Evolutionary conservation across 2,329 filamentous ascomycete genomes (phyloP), one percentile per base, ranked within the genome.

Genomic region (Hypoxylon sp.): DNA sequence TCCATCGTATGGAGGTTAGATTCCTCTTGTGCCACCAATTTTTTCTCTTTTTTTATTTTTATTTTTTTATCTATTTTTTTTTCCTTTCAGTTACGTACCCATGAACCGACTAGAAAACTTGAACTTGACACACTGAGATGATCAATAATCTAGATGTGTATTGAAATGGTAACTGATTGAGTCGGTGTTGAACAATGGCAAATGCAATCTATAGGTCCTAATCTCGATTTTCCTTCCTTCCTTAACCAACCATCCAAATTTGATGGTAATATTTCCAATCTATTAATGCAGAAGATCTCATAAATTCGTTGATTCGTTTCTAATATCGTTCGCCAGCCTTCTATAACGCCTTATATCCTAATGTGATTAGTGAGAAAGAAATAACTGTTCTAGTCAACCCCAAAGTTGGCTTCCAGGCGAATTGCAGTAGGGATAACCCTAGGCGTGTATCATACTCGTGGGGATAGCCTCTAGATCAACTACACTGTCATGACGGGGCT

Each of bases 1-100:
- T 82, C 81, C 80, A 82, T 34, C 55, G 9, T 50, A 14, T 43
- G 48, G 66, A 69, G 67, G 64, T 67, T 67, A 51, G 25, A 67
- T 59, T 65, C 64, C 67, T 69, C 67, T 60, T 59, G 43, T 67
- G 60, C 67, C 67, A 60, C 36, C 45, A 36, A 36, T 32, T 30
- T 49, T 66, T 63, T 65, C 19, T n/a, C 17, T 36, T n/a, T 43
- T 23, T n/a, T n/a, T n/a, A n/a, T n/a, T n/a, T n/a, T n/a, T n/a
- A n/a, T n/a, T n/a, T n/a, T n/a, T n/a, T n/a, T n/a, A n/a, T n/a
- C n/a, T n/a, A n/a, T n/a, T n/a, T n/a, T 13, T 53, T 38, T 25
- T 23, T 49, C 21, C 21, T 25, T 9, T n/a, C n/a, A 10, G 14
- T 34, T 34, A 11, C 9, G 28, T 30, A 7, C 28, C 6, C 28